Evolutionary conservation across 768 basidiomycete genomes (phyloP), one percentile per base, ranked within the genome.

Genomic region (Xerocomus brunneocitrinus): DNA sequence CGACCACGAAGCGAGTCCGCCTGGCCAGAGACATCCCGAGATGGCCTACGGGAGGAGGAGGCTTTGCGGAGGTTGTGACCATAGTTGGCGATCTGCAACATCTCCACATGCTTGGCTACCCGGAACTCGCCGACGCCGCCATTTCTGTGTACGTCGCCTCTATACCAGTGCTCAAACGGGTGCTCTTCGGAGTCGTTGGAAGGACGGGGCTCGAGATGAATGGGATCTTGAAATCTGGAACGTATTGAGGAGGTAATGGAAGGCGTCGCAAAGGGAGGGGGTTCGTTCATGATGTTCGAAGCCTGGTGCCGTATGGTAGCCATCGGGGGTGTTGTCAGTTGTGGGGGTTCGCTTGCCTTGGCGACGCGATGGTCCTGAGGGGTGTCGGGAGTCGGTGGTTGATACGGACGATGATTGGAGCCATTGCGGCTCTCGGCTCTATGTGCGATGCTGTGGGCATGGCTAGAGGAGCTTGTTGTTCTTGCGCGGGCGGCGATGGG

Each of bases 121-220:
- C 85, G 79, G 50, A 90, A 72, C 67, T 92, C 90, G 46, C 90
- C 90, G 10, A 92, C 89, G n/a, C 90, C 90, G 25, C 90, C 90
- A 63, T 93, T 93, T 45, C 90, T 78, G 12, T 89, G 84, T 5
- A 89, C 80, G 59, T 93, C 90, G 1, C 90, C 90, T 46, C 90
- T 84, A 64, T 93, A 93, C 90, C 90, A 92, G 62, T 93, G 90
- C 61, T 92, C 89, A 55, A 85, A 92, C 0, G 89, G 89, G 13
- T 80, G 79, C 64, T 92, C 90, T 56, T 89, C 89, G 5, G 88
- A 90, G 24, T 91, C 89, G 25, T 72, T 78, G 5, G 88, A 89
- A 12, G 76, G 71, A 41, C 89, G 78, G 5, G 77, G 66, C n/a
- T 74, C 73, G 35, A 48, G 16, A 41, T 49, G 49, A 24, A 45